phyloP scores from a whole-genome alignment of 352 stramenopile genomes.

The Phytopythium helicoides region DNA sequence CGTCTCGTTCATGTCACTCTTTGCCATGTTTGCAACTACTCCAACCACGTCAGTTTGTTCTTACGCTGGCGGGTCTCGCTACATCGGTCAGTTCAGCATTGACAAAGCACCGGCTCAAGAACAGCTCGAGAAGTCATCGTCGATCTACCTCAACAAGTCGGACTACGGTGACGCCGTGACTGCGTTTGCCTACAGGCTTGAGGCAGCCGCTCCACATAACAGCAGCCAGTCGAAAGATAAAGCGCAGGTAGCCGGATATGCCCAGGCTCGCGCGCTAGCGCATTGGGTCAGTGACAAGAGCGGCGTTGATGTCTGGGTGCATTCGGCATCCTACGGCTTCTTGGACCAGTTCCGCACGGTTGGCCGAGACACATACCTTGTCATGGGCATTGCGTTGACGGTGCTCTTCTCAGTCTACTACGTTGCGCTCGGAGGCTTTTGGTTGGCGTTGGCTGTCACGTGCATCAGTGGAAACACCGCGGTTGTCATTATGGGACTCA shows the following conservation, averaged over 20 bases:
- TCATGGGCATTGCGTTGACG: constrained; percentile 42
- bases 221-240: constrained; percentile 31
- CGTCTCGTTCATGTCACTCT: constrained; percentile 65
- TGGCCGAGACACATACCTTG: constrained; percentile 43
- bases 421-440: constrained; percentile 42
- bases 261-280: constrained; percentile 53
- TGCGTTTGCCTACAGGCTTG: constrained; percentile 68
- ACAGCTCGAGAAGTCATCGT: not conserved
- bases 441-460: constrained; percentile 46
- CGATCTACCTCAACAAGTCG: constrained; percentile 46
- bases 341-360: constrained; percentile 73
- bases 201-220: constrained; percentile 37
- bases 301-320: constrained; percentile 67
- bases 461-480: constrained; percentile 45
- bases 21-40: constrained; percentile 64
- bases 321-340: constrained; percentile 59
- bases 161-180: constrained; percentile 49
- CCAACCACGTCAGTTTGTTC: constrained; percentile 43
- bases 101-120: constrained; percentile 33
- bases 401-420: constrained; percentile 49
- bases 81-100: constrained; percentile 65
- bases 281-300: constrained; percentile 66
- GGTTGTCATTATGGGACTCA: constrained; percentile 58
- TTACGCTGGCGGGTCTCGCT: constrained; percentile 60
- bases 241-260: constrained; percentile 29